phyloP scores from a whole-genome alignment of 1,284 basidiomycete species.

The Inonotus hispidus region DNA sequence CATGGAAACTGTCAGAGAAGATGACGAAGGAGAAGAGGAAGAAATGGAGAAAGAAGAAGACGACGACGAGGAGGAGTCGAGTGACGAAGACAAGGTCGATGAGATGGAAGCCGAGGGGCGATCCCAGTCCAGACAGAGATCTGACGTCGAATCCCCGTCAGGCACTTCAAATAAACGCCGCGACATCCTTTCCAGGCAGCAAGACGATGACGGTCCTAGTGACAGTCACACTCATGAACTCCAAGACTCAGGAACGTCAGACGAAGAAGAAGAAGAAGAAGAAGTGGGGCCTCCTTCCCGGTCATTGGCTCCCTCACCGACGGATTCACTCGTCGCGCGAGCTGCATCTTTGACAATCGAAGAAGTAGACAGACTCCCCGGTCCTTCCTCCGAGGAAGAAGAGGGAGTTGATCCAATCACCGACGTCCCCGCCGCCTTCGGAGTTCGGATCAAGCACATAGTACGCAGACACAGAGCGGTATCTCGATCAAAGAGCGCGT shows the following conservation, averaged over 20 bases:
- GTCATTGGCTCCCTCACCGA: conserved; percentile 40
- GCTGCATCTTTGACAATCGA: conserved; percentile 27
- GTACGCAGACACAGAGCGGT: not conserved
- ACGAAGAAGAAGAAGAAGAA: not conserved
- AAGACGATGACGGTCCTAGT: not conserved
- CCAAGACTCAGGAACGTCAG: not conserved
- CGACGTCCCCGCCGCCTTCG: not conserved
- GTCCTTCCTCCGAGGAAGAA: not conserved
- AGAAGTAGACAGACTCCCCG: not conserved
- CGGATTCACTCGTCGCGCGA: conserved; percentile 32
- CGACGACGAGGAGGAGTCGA: conserved; percentile 30
- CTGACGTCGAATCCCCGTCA: not conserved
- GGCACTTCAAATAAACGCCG: not conserved
- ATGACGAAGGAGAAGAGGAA: conserved; percentile 31
- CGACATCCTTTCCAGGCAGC: not conserved
- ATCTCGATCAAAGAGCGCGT: conserved; percentile 46
- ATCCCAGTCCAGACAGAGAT: conserved; percentile 21
- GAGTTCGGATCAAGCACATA: not conserved
- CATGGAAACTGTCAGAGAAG: conserved; percentile 54
- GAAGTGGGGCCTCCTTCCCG: conserved; percentile 28
- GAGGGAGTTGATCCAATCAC: not conserved
- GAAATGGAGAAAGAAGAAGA: conserved; percentile 32
- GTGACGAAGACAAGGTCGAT: conserved; percentile 25
- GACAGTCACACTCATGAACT: not conserved
- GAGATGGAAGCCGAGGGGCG: conserved; percentile 26